Evolutionary conservation across 225 moss, liverwort and hornwort species (phyloP).

Genomic region (Antitrichia curtipendula): DNA sequence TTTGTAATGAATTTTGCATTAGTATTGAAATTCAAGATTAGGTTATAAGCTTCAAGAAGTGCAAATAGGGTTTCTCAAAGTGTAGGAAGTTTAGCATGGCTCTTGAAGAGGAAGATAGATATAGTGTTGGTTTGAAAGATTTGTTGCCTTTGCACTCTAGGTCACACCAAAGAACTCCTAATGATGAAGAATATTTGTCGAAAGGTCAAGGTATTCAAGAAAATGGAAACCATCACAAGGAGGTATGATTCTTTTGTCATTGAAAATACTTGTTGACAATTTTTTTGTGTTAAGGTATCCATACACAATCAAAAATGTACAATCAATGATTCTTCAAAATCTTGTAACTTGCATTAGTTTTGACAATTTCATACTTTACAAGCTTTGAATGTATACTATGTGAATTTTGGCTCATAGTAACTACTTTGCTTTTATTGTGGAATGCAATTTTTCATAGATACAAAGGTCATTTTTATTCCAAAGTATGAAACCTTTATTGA

Average conservation of each 20-base stretch:
- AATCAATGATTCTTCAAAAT: not conserved
- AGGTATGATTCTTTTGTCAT: constrained; percentile 21
- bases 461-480: not conserved
- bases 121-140: constrained; percentile 43
- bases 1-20: not conserved
- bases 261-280: not conserved
- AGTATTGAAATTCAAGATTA: not conserved
- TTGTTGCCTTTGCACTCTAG: constrained; percentile 30
- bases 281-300: not conserved
- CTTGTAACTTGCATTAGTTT: not conserved
- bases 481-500: not conserved
- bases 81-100: constrained; percentile 38
- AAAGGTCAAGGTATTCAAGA: constrained; percentile 34
- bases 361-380: not conserved
- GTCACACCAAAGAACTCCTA: constrained; percentile 37
- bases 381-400: not conserved
- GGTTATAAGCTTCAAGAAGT: not conserved
- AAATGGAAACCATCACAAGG: constrained; percentile 49
- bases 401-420: not conserved
- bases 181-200: constrained; percentile 29
- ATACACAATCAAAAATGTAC: not conserved
- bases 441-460: not conserved
- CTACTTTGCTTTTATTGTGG: not conserved
- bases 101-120: constrained; percentile 62
- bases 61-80: constrained; percentile 3